Conservation (phyloP, 371 early-diverging fungal species). For the Lichtheimia ornata region DNA sequence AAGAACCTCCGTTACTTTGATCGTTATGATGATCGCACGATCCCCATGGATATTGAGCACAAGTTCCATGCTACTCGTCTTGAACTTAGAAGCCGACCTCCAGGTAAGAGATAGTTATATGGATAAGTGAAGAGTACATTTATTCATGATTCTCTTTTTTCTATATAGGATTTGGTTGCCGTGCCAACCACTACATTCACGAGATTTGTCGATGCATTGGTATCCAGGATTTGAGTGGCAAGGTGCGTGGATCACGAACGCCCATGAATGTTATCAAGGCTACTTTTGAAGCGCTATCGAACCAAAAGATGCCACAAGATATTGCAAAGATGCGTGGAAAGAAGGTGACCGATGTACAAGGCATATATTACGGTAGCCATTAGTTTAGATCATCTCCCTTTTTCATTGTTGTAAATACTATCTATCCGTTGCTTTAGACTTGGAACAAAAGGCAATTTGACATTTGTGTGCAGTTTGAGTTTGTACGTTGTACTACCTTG, state of each 20-base stretch:
- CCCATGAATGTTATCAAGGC: slow-evolving; percentile 98
- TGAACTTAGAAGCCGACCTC: slow-evolving; percentile 84
- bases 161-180: slow-evolving; percentile 85
- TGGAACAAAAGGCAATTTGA: too few species aligned
- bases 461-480: too few species aligned
- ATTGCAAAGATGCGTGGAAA: slow-evolving; percentile 90
- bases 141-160: too few species aligned
- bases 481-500: too few species aligned
- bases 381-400: background rate
- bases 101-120: slow-evolving; percentile 59
- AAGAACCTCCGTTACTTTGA: slow-evolving; percentile 84
- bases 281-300: slow-evolving; percentile 88
- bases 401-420: too few species aligned
- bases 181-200: slow-evolving; percentile 91
- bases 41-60: slow-evolving; percentile 85
- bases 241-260: slow-evolving; percentile 90
- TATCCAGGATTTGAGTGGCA: slow-evolving; percentile 89
- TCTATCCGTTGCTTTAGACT: too few species aligned
- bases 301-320: slow-evolving; percentile 83
- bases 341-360: slow-evolving; percentile 89
- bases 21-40: slow-evolving; percentile 94
- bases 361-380: slow-evolving; percentile 74
- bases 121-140: background rate
- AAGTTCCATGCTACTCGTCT: slow-evolving; percentile 90
- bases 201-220: slow-evolving; percentile 95